These are phyloP conservation scores for Chaetothyriales sp. DNA, from an alignment of 2,329 filamentous ascomycete genomes.

Conservation along the genomic window DNA sequence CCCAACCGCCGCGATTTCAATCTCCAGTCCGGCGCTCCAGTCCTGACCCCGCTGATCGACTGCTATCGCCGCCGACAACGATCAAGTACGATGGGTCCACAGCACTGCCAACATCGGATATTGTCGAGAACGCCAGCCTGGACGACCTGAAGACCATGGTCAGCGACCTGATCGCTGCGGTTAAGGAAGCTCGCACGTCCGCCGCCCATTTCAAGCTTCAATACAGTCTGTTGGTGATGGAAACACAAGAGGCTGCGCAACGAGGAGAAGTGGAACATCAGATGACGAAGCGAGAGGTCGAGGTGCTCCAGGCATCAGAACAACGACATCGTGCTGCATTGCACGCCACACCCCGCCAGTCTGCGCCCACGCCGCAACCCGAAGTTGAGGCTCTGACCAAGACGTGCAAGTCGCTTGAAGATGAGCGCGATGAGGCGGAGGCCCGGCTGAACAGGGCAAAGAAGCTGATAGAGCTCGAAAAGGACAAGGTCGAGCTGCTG, in stretches of 20 bases:
- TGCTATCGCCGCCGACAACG: slow-evolving; percentile 33
- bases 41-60: slow-evolving; percentile 2
- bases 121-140: slow-evolving; percentile 37
- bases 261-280: slow-evolving; percentile 81
- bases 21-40: slow-evolving; percentile 8
- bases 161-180: slow-evolving; percentile 36
- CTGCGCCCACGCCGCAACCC: slow-evolving; percentile 29
- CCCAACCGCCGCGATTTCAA: slow-evolving; percentile 13
- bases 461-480: slow-evolving; percentile 61
- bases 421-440: slow-evolving; percentile 41
- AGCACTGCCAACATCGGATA: slow-evolving; percentile 33
- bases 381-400: slow-evolving; percentile 46
- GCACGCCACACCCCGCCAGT: slow-evolving; percentile 20
- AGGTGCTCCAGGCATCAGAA: slow-evolving; percentile 63
- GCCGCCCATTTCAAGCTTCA: slow-evolving; percentile 84
- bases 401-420: slow-evolving; percentile 50
- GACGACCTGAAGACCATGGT: slow-evolving; percentile 41
- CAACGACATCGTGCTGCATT: slow-evolving; percentile 39
- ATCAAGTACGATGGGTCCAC: slow-evolving; percentile 28
- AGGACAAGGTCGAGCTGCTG: slow-evolving; percentile 55
- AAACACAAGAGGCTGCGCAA: slow-evolving; percentile 71
- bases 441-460: slow-evolving; percentile 56
- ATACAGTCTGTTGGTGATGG: slow-evolving; percentile 67
- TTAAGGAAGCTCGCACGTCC: slow-evolving; percentile 62
- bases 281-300: slow-evolving; percentile 76